phyloP scores from a whole-genome alignment of 129 eudicot species.

The Centella asiatica region DNA sequence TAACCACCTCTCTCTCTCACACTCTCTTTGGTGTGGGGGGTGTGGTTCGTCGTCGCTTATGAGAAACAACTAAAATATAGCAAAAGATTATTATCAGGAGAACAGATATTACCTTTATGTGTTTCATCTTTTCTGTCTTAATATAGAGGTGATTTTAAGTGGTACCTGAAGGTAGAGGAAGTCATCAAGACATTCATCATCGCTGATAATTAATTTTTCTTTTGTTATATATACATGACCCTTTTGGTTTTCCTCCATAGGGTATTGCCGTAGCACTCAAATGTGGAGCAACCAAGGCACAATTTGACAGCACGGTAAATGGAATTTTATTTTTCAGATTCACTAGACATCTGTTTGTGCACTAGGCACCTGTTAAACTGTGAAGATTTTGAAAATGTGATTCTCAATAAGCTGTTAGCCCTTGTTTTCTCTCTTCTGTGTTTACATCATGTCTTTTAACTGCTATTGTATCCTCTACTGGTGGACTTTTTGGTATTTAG shows the following conservation, averaged over 20 bases:
- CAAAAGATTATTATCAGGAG: too few relatives aligned
- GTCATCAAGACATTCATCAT: background rate
- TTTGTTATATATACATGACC: background rate
- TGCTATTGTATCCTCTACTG: background rate
- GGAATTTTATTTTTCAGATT: background rate
- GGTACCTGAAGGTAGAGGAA: background rate
- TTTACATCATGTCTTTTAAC: background rate
- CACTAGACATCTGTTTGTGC: background rate
- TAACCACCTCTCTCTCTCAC: too few relatives aligned
- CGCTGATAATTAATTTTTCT: background rate
- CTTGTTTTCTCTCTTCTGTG: too few relatives aligned
- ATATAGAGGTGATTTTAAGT: background rate
- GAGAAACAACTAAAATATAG: too few relatives aligned
- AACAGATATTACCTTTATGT: background rate
- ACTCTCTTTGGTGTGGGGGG: too few relatives aligned
- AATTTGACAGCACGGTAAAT: slow-evolving; percentile 91
- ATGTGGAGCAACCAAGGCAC: slow-evolving; percentile 98
- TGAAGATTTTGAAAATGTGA: too few relatives aligned
- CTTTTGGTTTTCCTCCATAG: slow-evolving; percentile 20
- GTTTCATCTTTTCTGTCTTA: background rate
- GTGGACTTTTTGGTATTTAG: background rate
- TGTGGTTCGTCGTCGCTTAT: too few relatives aligned
- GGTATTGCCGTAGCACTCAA: slow-evolving; percentile 87
- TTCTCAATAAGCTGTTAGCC: background rate
- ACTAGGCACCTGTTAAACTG: too few relatives aligned